Percentiles rank a stretch among this genome's conserved stretches.
Conservation (phyloP, 257 asterid species). For the Fraxinus excelsior region DNA sequence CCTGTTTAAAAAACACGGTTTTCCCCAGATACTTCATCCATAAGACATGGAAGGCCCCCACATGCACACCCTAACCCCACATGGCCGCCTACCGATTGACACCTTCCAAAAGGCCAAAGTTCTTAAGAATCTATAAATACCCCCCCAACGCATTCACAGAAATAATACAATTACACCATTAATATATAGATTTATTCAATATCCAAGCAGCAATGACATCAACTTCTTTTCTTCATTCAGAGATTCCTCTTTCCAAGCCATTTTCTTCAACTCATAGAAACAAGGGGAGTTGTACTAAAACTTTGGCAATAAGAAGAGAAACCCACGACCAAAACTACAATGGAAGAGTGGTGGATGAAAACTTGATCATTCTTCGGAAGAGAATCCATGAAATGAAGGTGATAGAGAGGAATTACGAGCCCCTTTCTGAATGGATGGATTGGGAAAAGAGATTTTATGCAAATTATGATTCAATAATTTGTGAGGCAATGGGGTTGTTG, state of each 20-base stretch:
- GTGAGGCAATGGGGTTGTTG: conserved; percentile 40
- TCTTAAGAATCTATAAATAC: background rate
- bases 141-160: background rate
- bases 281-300: background rate
- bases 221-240: conserved; percentile 7
- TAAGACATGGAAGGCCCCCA: no score
- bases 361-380: conserved; percentile 34
- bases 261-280: background rate
- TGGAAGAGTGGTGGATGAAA: conserved; percentile 30
- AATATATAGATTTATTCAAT: background rate
- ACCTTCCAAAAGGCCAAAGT: no score
- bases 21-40: no score
- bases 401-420: conserved; percentile 34
- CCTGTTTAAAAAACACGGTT: no score
- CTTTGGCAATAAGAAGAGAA: conserved; percentile 27
- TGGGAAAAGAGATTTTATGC: conserved; percentile 43
- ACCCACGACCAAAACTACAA: background rate
- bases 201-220: conserved; percentile 21
- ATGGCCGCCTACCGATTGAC: no score
- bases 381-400: conserved; percentile 45
- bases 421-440: conserved; percentile 42
- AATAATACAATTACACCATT: background rate
- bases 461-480: conserved; percentile 25
- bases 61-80: no score
- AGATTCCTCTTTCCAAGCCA: conserved; percentile 11